Evolutionary conservation across 129 eudicot genomes (phyloP), one percentile per base, ranked within the genome.

Genomic region (Centaurea solstitialis): DNA sequence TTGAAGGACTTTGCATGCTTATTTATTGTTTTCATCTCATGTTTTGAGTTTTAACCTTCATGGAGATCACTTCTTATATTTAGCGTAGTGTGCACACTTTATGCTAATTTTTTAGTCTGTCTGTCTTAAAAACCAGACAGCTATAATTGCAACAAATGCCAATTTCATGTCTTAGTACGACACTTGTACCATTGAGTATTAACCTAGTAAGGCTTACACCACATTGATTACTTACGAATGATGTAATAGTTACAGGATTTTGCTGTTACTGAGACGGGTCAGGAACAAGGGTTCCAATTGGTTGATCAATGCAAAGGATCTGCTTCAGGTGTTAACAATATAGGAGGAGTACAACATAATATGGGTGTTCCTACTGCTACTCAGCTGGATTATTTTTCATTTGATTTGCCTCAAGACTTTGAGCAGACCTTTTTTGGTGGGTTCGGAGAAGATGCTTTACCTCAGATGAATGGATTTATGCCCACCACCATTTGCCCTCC

Each of bases 401-500:
- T 79, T 72, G 93, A 93, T 79, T 74, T 86, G 37, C 90, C 84
- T 20, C 89, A 86, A 39, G 92, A 86, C 33, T 84, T 86, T 53
- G 92, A 86, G 0, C 92, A 69, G 15, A 88, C 75, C 50, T 85
- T 72, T 83, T 86, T 84, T 40, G 23, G 82, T 47, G 97, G 87
- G n/a, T 85, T 87, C 47, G 87, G 77, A 18, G 89, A 88, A 33
- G 88, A 87, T 64, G 85, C 70, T 20, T 26, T 81, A 69, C 76
- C 87, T 12, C n/a, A n/a, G n/a, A n/a, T n/a, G n/a, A n/a, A n/a
- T n/a, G 82, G 87, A 28, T 88, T 86, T 84, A 76, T 89, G 47
- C 96, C 92, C 47, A 90, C 92, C 47, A 90, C 85, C 24, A 73
- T 92, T 41, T 79, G 87, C 72, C 99, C 95, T 22, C 98, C 99